Conservation (phyloP, 805 yeast species). For the Metschnikowia koreensis region DNA sequence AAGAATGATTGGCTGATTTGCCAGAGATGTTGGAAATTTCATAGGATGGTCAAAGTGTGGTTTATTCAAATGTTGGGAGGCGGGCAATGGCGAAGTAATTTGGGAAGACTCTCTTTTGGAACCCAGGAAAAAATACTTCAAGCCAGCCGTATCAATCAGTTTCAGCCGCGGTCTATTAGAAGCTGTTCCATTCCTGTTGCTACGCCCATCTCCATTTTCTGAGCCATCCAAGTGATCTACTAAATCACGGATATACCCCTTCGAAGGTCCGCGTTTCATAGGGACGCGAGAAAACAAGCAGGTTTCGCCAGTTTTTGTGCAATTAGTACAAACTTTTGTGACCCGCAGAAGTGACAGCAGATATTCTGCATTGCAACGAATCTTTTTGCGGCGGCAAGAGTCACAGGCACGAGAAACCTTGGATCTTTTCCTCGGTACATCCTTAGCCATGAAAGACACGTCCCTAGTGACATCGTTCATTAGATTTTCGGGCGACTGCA, state of each 20-base stretch:
- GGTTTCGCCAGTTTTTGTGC: slow-evolving; percentile 55
- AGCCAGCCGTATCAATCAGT: slow-evolving; percentile 14
- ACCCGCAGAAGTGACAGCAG: slow-evolving; percentile 44
- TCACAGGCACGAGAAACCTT: slow-evolving; percentile 83
- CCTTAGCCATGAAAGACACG: slow-evolving; percentile 1
- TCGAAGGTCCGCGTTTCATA: slow-evolving; percentile 75
- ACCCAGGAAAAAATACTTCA: not conserved
- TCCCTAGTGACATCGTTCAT: not conserved
- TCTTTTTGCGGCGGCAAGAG: slow-evolving; percentile 71
- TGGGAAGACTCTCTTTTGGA: not conserved
- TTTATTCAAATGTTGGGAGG: slow-evolving; percentile 10
- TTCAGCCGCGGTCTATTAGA: slow-evolving; percentile 16
- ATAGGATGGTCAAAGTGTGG: slow-evolving; percentile 14
- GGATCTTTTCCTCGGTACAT: slow-evolving; percentile 52
- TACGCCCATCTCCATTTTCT: not conserved
- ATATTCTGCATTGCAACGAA: slow-evolving; percentile 65
- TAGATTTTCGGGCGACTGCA: slow-evolving; percentile 1
- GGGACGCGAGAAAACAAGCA: slow-evolving; percentile 74
- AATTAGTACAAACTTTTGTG: slow-evolving; percentile 58
- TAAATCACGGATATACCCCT: slow-evolving; percentile 56
- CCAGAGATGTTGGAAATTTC: slow-evolving; percentile 11
- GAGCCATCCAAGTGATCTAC: slow-evolving; percentile 34
- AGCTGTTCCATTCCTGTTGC: not conserved
- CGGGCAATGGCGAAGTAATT: slow-evolving; percentile 10
- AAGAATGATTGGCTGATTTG: slow-evolving; percentile 17